Conservation (phyloP, 495 filamentous ascomycete genomes). For the Hypoxylon lienhwacheense region DNA sequence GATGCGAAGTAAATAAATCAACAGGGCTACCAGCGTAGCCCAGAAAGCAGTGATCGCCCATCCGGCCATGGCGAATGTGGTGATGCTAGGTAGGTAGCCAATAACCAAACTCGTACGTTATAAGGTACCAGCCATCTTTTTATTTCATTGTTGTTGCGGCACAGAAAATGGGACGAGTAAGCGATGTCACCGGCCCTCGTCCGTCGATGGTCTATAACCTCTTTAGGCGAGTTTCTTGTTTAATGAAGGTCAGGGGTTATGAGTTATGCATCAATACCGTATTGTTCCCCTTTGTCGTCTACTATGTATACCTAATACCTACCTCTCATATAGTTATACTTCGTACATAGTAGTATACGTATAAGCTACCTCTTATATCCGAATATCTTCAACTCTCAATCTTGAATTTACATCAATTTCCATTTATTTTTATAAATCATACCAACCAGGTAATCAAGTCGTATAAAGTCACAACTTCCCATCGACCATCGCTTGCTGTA, state of each 20-base stretch:
- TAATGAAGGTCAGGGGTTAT: background rate
- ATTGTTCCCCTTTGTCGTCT: no score
- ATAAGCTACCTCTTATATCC: no score
- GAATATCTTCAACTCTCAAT: background rate
- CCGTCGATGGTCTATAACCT: no score
- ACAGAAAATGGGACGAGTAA: no score
- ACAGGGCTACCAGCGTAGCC: conserved; percentile 23
- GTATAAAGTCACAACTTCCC: conserved; percentile 13
- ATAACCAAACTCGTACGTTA: background rate
- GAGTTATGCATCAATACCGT: background rate
- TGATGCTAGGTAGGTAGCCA: background rate
- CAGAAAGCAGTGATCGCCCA: conserved; percentile 11
- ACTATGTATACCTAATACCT: no score
- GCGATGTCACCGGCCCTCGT: no score
- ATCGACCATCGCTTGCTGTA: conserved; percentile 48
- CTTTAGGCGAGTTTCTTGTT: background rate
- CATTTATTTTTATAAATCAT: background rate
- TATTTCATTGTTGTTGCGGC: no score
- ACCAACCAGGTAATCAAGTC: background rate
- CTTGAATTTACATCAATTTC: background rate
- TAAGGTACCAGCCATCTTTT: no score
- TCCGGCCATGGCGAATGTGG: background rate
- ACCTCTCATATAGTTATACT: no score
- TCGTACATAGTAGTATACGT: no score
- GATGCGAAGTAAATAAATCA: conserved; percentile 53